phyloP scores from a whole-genome alignment of 176 grass and related monocot species.

The Carex kokanica region DNA sequence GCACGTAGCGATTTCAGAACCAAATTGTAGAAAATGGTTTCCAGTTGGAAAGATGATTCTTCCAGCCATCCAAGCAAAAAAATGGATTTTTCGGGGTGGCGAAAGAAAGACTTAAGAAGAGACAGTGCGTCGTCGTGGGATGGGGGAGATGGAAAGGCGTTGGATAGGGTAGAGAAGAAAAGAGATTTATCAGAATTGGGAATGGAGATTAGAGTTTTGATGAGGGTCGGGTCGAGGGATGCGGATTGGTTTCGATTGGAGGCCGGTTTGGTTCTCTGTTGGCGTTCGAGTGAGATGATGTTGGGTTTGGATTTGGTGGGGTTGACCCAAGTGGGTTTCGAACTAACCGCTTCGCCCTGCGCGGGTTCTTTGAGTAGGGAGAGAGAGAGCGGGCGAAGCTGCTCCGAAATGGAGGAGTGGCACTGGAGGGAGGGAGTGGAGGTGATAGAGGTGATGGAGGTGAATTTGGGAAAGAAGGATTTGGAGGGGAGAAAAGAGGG shows the following conservation, averaged over 20 bases:
- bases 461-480: conserved; percentile 1
- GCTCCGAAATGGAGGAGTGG: conserved; percentile 59
- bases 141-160: conserved; percentile 46
- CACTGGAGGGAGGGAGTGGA: conserved; percentile 21
- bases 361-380: conserved; percentile 55
- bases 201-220: conserved; percentile 45
- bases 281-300: conserved; percentile 67
- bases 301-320: conserved; percentile 63
- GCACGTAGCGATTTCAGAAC: conserved; percentile 69
- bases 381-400: conserved; percentile 60
- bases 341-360: neutral
- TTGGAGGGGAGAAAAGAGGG: conserved; percentile 16
- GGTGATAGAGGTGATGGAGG: conserved; percentile 23
- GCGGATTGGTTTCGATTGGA: conserved; percentile 32
- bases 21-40: conserved; percentile 85
- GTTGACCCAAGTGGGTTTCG: conserved; percentile 74
- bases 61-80: conserved; percentile 56
- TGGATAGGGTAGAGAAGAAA: conserved; percentile 39
- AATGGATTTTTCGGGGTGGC: conserved; percentile 55
- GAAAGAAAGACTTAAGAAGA: conserved; percentile 68
- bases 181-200: conserved; percentile 36
- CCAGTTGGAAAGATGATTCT: conserved; percentile 31
- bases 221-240: conserved; percentile 31
- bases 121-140: conserved; percentile 56
- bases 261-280: conserved; percentile 37